Base-by-base conservation (phyloP, 306 rosid genomes). In the Gillenia trifoliata region DNA sequence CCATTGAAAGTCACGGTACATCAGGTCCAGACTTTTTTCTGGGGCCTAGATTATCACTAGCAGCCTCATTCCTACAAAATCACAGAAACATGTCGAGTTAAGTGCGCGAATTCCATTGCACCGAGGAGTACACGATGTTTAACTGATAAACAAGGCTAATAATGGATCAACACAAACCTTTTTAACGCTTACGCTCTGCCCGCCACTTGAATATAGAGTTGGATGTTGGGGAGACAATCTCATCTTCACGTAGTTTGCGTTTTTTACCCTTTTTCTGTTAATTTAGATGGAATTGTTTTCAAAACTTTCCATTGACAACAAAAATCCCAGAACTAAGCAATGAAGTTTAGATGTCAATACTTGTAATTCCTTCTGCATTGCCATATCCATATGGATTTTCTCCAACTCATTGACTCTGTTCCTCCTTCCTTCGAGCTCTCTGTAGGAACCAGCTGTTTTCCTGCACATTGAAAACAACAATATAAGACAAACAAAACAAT, bases 201-300 rank as follows among this genome's bases (percentile, higher is more conserved):
- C 88, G 81, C 98, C 97, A 93, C 73, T 87, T 93, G 89, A 77
- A 88, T 43, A 87, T 91, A 0, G 96, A 87, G 69, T 80, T 79
- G 54, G 78, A 47, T 31, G 91, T 89, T 33, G 92, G 92, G 68
- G 56, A 20, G 34, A 85, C 79, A 50, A 93, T 80, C 88, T 93
- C 96, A 30, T 91, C 92, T 77, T 89, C 96, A 0, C 86, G 83
- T 3, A 91, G 84, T 81, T 88, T 93, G 47, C 97, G 96, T 72
- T 91, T 93, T 65, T 77, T 86, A 57, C 94, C 98, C 56, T 74
- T 85, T 76, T 88, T 81, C 85, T 77, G 64, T 25, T 62, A 16
- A 81, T 78, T 38, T 66, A 52, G 72, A 19, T n/a, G 40, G 8
- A 17, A 26, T 64, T 56, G 25, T 45, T 26, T 54, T 72, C 60